phyloP scores from a whole-genome alignment of 306 rosid species.

The Quercus agrifolia region DNA sequence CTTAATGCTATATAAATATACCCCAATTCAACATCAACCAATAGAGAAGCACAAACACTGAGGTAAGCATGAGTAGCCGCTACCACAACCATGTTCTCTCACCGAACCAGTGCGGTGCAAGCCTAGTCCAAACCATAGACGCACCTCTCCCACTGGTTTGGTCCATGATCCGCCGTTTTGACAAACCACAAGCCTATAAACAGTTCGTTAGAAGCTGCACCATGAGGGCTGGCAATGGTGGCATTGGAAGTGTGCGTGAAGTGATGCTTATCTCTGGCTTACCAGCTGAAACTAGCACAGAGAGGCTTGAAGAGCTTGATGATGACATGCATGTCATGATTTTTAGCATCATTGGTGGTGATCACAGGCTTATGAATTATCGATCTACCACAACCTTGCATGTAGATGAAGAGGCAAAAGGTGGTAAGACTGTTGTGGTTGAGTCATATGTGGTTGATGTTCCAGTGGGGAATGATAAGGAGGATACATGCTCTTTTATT shows the following conservation, averaged over 20 bases:
- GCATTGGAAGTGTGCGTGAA: slow-evolving; percentile 54
- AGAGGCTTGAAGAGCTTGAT: slow-evolving; percentile 56
- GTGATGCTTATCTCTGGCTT: slow-evolving; percentile 44
- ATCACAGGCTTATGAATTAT: slow-evolving; percentile 57
- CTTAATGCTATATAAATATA: not conserved
- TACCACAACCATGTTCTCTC: slow-evolving; percentile 31
- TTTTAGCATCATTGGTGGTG: slow-evolving; percentile 66
- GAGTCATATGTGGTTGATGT: slow-evolving; percentile 73
- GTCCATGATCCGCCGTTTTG: slow-evolving; percentile 63
- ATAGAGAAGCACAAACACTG: not conserved
- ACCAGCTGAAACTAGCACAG: slow-evolving; percentile 46
- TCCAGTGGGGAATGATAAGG: slow-evolving; percentile 44
- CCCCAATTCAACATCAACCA: not conserved
- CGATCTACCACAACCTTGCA: slow-evolving; percentile 52
- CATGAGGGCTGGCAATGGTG: slow-evolving; percentile 39
- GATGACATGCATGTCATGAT: slow-evolving; percentile 42
- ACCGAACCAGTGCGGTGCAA: slow-evolving; percentile 53
- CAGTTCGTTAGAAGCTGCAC: slow-evolving; percentile 47
- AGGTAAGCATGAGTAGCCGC: slow-evolving; percentile 15
- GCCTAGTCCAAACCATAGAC: slow-evolving; percentile 40
- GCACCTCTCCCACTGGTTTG: slow-evolving; percentile 57
- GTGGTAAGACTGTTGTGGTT: slow-evolving; percentile 38
- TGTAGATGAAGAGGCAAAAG: slow-evolving; percentile 23
- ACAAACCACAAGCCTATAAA: slow-evolving; percentile 54
- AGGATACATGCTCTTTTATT: slow-evolving; percentile 57